Base-by-base conservation (phyloP, 2,329 filamentous ascomycete species). In the Fusarium nodosum region DNA sequence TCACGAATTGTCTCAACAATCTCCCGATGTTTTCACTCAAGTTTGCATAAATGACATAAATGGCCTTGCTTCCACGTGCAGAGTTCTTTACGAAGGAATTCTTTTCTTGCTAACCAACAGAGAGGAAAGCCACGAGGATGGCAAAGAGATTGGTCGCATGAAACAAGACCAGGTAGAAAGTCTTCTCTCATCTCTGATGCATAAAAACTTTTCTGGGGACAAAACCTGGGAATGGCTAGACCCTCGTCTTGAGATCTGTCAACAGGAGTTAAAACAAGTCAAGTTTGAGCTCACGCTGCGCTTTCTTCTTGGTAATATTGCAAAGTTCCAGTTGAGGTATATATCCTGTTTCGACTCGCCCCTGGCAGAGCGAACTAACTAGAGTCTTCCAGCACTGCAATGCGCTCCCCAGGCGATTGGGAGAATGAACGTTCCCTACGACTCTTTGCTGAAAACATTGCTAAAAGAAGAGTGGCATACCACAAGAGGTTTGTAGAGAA, bases 211-310 rank as follows among this genome's bases (percentile, higher is more conserved):
- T 7, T 31, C 31, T 13, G 10, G 7, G 1, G 4, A n/a, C 1
- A 13, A 41, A 1, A 5, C 26, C 3, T 48, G 56, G 36, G 3
- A 34, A 7, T 66, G 64, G 64, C 36, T 66, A 10, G 10, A 36
- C 3, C 62, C 41, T 22, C 56, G 64, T 4, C 2, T 66, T 4
- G 36, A 16, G 3, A 39, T 45, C 5, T 66, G 51, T 4, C 20
- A 44, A 15, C 39, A 48, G 3, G 45, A 66, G 12, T 18, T 66
- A 30, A 66, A 6, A 3, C 46, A 47, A 7, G 28, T 18, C 34
- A 66, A 33, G 12, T 44, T 53, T 2, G 64, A 66, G 13, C 56
- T 66, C 22, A 13, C 56, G 4, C 13, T 66, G 1, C 62, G 62
- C 1, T 20, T 47, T 3, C 51, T 66, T 1, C 22, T 66, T 4